Evolutionary conservation across 2,329 filamentous ascomycete species (phyloP), one percentile per base, ranked within the genome.

Genomic region (Macrophomina phaseolina): DNA sequence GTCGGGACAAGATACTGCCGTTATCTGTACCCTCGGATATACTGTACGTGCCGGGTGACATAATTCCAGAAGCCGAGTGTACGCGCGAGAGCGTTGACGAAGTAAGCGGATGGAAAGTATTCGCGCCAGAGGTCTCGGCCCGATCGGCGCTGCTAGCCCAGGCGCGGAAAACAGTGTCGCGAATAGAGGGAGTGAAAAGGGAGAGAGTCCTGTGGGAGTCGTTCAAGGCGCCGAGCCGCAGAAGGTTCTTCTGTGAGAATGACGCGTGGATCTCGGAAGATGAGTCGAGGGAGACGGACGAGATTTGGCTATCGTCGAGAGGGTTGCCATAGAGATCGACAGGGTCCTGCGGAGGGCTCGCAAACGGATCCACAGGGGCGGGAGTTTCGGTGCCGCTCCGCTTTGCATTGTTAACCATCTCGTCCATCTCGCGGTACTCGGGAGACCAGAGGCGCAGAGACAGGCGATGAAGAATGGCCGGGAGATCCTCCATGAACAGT

Each of bases 401-500:
- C 67, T 85, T 86, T 1, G 79, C 75, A 66, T 82, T 76, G 11
- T 81, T 76, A 69, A 81, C 71, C 52, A 81, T 75, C 68, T 88
- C 85, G 71, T 92, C 90, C 60, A 88, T 86, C 28, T 87, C 85
- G 61, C 89, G 85, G 76, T 95, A 92, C 71, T 98, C 94, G 0
- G 94, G 92, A 64, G 93, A 95, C 90, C 93, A 97, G 60, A 97
- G 80, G 70, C 92, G 89, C 67, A 98, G 82, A 0, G 94, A 98
- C 23, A 99, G 82, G 62, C 93, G 88, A 79, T 99, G 95, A 69
- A 99, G 97, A 68, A 98, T 98, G 58, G 94, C 94, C 0, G 95
- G 95, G 30, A 99, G 81, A 77, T 99, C 95, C 70, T 99, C 94
- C 93, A 98, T 98, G 84, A 99, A 97, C 70, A 99, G 78, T 65